Percentiles rank a stretch among this genome's conserved stretches.
These are phyloP conservation scores for Cryptosporidium ryanae DNA, from an alignment of 169 alveolate genomes.

Conservation along the genomic window DNA sequence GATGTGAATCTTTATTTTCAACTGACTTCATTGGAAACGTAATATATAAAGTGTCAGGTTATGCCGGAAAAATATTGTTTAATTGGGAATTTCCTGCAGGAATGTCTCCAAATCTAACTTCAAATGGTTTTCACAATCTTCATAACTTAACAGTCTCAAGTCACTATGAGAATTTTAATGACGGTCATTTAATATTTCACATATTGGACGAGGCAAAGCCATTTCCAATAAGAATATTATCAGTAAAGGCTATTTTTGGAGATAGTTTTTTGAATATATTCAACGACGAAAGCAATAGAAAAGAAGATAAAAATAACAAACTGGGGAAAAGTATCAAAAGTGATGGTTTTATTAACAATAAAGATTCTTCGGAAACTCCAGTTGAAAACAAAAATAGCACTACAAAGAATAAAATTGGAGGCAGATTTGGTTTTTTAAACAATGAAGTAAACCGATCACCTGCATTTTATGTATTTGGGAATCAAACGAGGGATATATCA, in stretches of 20 bases:
- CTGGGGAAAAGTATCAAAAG: conserved; percentile 19
- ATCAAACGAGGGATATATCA: conserved; percentile 35
- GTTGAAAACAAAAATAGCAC: not conserved
- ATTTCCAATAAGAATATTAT: conserved; percentile 22
- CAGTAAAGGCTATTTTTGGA: conserved; percentile 50
- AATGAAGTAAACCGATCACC: not conserved
- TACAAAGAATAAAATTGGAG: not conserved
- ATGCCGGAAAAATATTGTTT: conserved; percentile 56
- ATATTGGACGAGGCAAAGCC: conserved; percentile 46
- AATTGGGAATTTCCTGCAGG: conserved; percentile 73
- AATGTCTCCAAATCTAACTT: conserved; percentile 31
- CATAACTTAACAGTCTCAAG: conserved; percentile 28
- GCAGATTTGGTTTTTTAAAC: not conserved
- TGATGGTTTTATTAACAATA: not conserved
- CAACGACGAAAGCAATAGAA: not conserved
- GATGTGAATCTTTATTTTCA: conserved; percentile 63
- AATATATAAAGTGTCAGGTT: conserved; percentile 55
- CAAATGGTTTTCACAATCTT: conserved; percentile 57
- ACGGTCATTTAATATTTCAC: conserved; percentile 50
- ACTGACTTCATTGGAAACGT: conserved; percentile 41
- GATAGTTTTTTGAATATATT: conserved; percentile 43
- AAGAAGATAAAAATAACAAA: conserved; percentile 5
- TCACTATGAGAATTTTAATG: conserved; percentile 62
- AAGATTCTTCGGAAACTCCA: not conserved
- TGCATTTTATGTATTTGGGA: not conserved